phyloP scores from a whole-genome alignment of 352 stramenopile species.

The Pythium periplocum region DNA sequence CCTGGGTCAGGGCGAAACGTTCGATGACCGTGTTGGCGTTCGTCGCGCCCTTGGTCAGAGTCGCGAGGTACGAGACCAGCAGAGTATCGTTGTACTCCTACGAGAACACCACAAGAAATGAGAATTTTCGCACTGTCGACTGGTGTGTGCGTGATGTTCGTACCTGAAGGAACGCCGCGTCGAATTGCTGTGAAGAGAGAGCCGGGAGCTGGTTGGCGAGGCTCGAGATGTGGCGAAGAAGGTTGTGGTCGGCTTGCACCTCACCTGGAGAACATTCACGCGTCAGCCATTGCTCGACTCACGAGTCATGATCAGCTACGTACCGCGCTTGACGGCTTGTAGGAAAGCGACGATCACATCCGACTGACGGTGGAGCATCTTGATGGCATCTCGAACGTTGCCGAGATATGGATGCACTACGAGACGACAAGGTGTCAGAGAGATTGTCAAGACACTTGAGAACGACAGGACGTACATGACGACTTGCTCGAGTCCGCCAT shows the following conservation, averaged over 20 bases:
- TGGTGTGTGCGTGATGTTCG: neutral
- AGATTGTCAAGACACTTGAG: no score
- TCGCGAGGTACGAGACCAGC: conserved; percentile 77
- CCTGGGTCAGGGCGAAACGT: conserved; percentile 67
- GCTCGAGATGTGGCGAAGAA: conserved; percentile 83
- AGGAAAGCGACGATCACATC: conserved; percentile 72
- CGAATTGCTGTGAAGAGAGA: conserved; percentile 71
- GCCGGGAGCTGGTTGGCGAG: conserved; percentile 82
- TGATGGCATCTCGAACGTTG: conserved; percentile 76
- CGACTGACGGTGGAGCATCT: conserved; percentile 82
- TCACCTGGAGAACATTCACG: conserved; percentile 23
- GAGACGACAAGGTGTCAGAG: no score
- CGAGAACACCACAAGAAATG: neutral
- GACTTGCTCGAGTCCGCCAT: conserved; percentile 67
- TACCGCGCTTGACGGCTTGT: conserved; percentile 67
- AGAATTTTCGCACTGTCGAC: no score
- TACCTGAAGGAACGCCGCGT: conserved; percentile 63
- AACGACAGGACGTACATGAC: conserved; percentile 35
- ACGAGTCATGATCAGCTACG: neutral
- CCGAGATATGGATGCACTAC: conserved; percentile 76
- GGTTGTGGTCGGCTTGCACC: conserved; percentile 63
- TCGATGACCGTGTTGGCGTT: conserved; percentile 78
- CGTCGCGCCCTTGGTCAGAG: conserved; percentile 76
- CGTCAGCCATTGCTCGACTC: no score
- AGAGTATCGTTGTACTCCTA: conserved; percentile 82